These are phyloP conservation scores for Wallacemonas sp. DNA, from an alignment of 208 protist species.

Conservation along the genomic window DNA sequence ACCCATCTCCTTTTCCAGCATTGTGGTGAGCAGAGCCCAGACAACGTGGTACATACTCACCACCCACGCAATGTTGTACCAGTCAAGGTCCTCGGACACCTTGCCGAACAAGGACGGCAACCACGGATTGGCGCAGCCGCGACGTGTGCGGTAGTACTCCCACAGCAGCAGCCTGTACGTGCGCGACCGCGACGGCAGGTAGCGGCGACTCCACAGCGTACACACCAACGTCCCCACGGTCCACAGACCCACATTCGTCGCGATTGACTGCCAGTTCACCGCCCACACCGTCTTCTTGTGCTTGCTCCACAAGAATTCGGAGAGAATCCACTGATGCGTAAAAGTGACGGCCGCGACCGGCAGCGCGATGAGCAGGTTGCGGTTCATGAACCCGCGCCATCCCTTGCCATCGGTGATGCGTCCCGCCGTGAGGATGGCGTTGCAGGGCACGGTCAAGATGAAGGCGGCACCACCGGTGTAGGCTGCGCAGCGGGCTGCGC, in stretches of 20 bases:
- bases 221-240: conserved; percentile 20
- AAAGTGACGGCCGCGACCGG: conserved; percentile 71
- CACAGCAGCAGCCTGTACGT: conserved; percentile 76
- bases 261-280: conserved; percentile 62
- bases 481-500: conserved; percentile 48
- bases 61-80: conserved; percentile 74
- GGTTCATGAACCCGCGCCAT: conserved; percentile 56
- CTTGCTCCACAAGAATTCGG: conserved; percentile 83
- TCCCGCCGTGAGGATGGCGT: conserved; percentile 42
- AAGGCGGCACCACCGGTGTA: conserved; percentile 34
- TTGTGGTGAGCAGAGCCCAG: conserved; percentile 67
- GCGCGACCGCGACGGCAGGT: conserved; percentile 33
- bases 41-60: conserved; percentile 69
- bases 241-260: conserved; percentile 67
- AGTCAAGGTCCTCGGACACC: conserved; percentile 76
- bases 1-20: conserved; percentile 63
- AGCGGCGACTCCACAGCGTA: conserved; percentile 48
- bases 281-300: conserved; percentile 71
- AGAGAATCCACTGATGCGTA: conserved; percentile 79
- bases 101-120: conserved; percentile 59
- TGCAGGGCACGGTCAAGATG: conserved; percentile 61
- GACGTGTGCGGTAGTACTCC: conserved; percentile 68
- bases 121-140: conserved; percentile 62
- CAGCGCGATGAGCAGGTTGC: conserved; percentile 58
- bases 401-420: conserved; percentile 46